These are phyloP conservation scores for Ustilago sp. DNA, from an alignment of 1,284 basidiomycete species.

Conservation along the genomic window DNA sequence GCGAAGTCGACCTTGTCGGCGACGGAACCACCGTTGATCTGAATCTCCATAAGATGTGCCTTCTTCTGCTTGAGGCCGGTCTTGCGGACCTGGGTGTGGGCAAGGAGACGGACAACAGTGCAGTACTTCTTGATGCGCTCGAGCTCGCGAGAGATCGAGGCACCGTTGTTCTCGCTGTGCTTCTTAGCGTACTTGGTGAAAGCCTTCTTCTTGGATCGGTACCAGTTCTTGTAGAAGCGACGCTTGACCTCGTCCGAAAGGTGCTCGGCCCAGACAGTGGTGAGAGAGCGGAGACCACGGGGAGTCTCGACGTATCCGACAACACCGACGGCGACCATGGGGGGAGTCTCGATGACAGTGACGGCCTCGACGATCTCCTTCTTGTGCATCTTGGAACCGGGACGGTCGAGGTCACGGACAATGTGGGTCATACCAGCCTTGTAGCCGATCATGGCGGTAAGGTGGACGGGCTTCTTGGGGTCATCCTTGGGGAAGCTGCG, in stretches of 20 bases:
- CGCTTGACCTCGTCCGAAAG: conserved; percentile 89
- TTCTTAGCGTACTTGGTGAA: conserved; percentile 99
- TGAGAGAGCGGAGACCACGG: conserved; percentile 89
- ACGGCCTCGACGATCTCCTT: conserved; percentile 98
- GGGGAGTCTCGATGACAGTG: conserved; percentile 95
- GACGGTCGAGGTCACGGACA: conserved; percentile 98
- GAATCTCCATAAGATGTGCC: conserved; percentile 99
- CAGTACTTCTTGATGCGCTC: conserved; percentile 99
- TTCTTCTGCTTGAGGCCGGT: conserved; percentile 99
- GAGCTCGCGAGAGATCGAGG: conserved; percentile 92
- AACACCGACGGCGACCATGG: conserved; percentile 96
- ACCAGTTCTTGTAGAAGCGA: conserved; percentile 99
- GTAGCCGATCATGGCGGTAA: conserved; percentile 99
- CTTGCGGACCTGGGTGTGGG: conserved; percentile 94
- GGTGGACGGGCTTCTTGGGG: conserved; percentile 98
- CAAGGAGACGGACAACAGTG: conserved; percentile 98
- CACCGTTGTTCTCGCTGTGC: conserved; percentile 93
- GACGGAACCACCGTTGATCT: conserved; percentile 97
- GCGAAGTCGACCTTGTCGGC: conserved; percentile 99
- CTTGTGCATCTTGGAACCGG: conserved; percentile 77
- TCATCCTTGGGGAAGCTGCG: conserved; percentile 80
- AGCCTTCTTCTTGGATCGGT: conserved; percentile 99
- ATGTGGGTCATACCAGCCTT: conserved; percentile 99
- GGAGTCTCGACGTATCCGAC: conserved; percentile 99
- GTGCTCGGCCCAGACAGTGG: conserved; percentile 78